Base-by-base conservation (phyloP, 139 green algal species). In the Chlorella ohadii region DNA sequence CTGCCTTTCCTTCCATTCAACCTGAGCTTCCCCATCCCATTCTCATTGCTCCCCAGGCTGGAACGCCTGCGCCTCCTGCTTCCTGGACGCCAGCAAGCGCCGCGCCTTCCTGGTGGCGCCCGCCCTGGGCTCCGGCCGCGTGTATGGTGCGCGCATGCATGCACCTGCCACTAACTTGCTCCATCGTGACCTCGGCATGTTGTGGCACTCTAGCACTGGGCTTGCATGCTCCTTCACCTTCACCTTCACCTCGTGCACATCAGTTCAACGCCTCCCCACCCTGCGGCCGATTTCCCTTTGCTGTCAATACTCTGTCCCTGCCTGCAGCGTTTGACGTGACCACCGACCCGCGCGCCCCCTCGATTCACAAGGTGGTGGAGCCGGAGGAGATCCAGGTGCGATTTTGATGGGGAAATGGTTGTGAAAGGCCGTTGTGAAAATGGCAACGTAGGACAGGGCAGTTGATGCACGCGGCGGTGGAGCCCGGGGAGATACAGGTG, bases 1-100 rank as follows among this genome's bases (percentile, higher is more conserved):
- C n/a, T n/a, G n/a, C n/a, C n/a, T n/a, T n/a, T n/a, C n/a, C n/a
- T n/a, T n/a, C n/a, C n/a, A n/a, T n/a, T n/a, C n/a, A n/a, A n/a
- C n/a, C n/a, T n/a, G n/a, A n/a, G n/a, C n/a, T n/a, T n/a, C n/a
- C n/a, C n/a, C n/a, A n/a, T n/a, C n/a, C 9, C 44, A 9, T 9
- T 9, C 44, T 51, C 44, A 51, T 51, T 51, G 44, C 44, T 51
- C 44, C 6, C 44, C 84, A 91, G 91, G 93, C 44, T 97, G 94
- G 94, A 97, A 97, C 73, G 89, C 92, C 0, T 98, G 95, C 91
- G 92, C 85, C 77, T 90, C 71, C 68, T 98, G 94, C 89, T 84
- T 91, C 76, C 55, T 66, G 15, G 92, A 97, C 55, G 9, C 82
- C 59, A 67, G 22, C 71, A 87, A 87, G 25, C n/a, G 67, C 0